phyloP scores from a whole-genome alignment of 179 eudicot genomes.

The Corrigiola litoralis region DNA sequence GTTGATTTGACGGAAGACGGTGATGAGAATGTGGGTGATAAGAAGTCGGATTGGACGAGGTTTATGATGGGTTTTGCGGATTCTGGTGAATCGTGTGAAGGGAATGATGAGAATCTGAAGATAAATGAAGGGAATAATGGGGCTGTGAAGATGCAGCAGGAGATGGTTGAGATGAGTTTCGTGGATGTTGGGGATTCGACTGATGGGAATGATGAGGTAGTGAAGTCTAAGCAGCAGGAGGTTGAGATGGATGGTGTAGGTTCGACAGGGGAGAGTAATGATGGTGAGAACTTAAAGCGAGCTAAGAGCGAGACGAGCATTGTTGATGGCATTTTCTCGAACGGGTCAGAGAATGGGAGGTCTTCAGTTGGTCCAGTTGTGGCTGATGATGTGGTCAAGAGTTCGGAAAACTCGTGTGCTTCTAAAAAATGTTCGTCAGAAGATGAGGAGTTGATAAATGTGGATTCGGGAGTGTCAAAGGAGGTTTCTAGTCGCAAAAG shows the following conservation, averaged over 20 bases:
- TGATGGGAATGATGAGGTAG: constrained; percentile 10
- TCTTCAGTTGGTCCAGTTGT: constrained; percentile 9
- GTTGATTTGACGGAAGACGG: not conserved
- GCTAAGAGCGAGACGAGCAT: constrained; percentile 25
- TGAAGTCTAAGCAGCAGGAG: constrained; percentile 4
- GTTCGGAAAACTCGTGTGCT: constrained; percentile 28
- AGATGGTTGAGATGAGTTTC: constrained; percentile 17
- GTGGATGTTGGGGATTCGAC: constrained; percentile 14
- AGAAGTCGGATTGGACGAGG: constrained; percentile 19
- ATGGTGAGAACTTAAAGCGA: constrained; percentile 1
- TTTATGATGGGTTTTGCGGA: constrained; percentile 16
- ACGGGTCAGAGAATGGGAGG: constrained; percentile 19
- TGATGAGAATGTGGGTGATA: not conserved
- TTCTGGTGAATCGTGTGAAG: constrained; percentile 21
- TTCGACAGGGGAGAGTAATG: constrained; percentile 2
- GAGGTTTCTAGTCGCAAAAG: constrained; percentile 32
- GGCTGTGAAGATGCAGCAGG: not conserved
- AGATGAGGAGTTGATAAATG: constrained; percentile 15
- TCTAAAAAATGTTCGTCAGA: constrained; percentile 21
- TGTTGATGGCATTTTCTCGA: constrained; percentile 15
- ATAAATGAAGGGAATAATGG: constrained; percentile 3
- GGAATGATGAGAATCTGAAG: constrained; percentile 1
- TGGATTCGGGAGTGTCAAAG: constrained; percentile 26
- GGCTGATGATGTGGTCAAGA: constrained; percentile 21
- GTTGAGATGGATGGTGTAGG: constrained; percentile 10